These are phyloP conservation scores for Heterobasidion occidentale DNA, from an alignment of 1,284 basidiomycete genomes.

Conservation along the genomic window DNA sequence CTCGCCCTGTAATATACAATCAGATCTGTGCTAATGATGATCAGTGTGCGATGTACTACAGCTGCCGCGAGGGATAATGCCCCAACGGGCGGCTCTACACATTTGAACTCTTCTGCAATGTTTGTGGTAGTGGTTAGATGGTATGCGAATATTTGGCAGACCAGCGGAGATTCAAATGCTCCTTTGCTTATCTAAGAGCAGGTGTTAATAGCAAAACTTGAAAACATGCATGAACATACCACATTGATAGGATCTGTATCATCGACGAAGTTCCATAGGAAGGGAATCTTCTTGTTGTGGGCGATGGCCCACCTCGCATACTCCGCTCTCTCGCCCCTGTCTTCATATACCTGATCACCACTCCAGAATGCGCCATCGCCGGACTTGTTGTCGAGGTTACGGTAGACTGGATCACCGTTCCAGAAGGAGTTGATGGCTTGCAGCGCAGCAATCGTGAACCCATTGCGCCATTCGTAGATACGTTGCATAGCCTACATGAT, in stretches of 20 bases:
- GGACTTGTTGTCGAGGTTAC: no score
- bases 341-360: not conserved
- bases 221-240: not conserved
- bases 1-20: no score
- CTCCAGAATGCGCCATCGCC: no score
- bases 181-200: not conserved
- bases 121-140: not conserved
- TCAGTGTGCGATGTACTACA: no score
- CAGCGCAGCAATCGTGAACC: not conserved
- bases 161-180: not conserved
- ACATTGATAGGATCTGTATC: not conserved
- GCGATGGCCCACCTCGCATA: not conserved
- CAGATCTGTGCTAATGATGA: no score
- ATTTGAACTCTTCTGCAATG: no score
- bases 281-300: not conserved
- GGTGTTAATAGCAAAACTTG: not conserved
- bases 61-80: no score
- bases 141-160: not conserved
- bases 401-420: not conserved
- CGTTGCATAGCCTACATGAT: not conserved
- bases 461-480: not conserved
- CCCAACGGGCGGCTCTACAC: no score
- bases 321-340: not conserved
- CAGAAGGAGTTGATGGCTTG: not conserved
- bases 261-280: not conserved